Conservation (phyloP, 352 stramenopile species). For the Lagenidium sp. region DNA sequence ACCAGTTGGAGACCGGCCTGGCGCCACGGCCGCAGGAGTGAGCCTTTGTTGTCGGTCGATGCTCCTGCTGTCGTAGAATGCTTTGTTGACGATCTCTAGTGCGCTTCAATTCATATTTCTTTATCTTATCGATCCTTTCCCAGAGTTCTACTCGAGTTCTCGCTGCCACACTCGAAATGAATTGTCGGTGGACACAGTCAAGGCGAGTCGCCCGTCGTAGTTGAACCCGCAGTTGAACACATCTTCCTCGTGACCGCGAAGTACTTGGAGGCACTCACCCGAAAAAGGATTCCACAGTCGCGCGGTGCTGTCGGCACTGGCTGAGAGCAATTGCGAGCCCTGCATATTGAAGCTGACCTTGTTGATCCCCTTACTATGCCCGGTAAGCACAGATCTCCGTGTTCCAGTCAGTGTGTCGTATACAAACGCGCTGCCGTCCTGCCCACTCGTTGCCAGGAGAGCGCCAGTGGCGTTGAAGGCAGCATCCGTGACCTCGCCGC, state of each 20-base stretch:
- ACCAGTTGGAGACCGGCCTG: no score
- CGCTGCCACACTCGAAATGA: slow-evolving; percentile 50
- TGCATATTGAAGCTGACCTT: slow-evolving; percentile 62
- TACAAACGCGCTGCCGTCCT: slow-evolving; percentile 43
- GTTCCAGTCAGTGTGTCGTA: slow-evolving; percentile 70
- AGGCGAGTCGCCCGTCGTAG: slow-evolving; percentile 37
- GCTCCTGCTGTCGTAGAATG: no score
- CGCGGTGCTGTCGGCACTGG: slow-evolving; percentile 40
- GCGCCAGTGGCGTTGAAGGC: slow-evolving; percentile 62
- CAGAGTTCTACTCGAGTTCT: slow-evolving; percentile 6
- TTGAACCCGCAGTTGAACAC: slow-evolving; percentile 49
- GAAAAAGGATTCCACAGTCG: slow-evolving; percentile 66
- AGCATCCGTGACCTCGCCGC: slow-evolving; percentile 38
- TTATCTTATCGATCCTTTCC: no score
- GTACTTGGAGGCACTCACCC: slow-evolving; percentile 47
- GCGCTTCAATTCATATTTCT: no score
- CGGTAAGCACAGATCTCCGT: slow-evolving; percentile 24
- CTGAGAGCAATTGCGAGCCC: slow-evolving; percentile 45
- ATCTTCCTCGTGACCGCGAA: slow-evolving; percentile 57
- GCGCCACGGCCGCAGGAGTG: no score
- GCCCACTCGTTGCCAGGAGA: slow-evolving; percentile 39
- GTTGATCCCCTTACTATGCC: slow-evolving; percentile 37
- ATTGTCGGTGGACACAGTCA: slow-evolving; percentile 60
- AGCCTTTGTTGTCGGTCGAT: no score
- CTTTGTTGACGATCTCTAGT: no score